Percentiles rank a stretch among this genome's conserved stretches.
These are phyloP conservation scores for Xylariales sp. DNA, from an alignment of 2,329 filamentous ascomycete species.

Conservation along the genomic window DNA sequence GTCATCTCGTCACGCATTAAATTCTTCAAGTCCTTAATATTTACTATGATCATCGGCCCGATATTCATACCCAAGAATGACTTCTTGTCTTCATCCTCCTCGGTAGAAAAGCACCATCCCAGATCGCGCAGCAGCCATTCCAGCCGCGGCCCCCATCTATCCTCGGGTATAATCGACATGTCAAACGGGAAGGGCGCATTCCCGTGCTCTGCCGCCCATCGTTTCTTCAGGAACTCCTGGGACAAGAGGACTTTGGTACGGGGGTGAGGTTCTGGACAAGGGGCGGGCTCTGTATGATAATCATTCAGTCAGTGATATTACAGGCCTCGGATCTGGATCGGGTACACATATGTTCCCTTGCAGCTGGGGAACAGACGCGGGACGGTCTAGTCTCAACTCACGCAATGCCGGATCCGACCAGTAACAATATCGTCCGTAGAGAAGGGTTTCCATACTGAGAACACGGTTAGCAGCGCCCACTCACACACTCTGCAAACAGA, in stretches of 20 bases:
- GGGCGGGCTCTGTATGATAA: slow-evolving; percentile 6
- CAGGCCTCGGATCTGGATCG: neutral
- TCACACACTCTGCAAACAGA: neutral
- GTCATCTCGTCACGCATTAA: slow-evolving; percentile 15
- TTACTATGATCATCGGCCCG: neutral
- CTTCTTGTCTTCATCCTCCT: no score
- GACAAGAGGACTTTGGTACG: slow-evolving; percentile 27
- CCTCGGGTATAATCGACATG: neutral
- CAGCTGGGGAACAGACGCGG: neutral
- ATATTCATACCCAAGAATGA: no score
- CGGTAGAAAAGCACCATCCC: slow-evolving; percentile 1
- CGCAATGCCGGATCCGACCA: slow-evolving; percentile 1
- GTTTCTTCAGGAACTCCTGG: neutral
- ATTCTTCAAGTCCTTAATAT: neutral
- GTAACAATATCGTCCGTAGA: slow-evolving; percentile 18
- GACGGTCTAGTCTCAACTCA: slow-evolving; percentile 7
- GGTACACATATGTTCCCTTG: no score
- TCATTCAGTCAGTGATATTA: slow-evolving; percentile 9
- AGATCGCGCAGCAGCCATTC: neutral
- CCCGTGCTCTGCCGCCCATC: neutral
- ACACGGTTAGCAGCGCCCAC: slow-evolving; percentile 16
- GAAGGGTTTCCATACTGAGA: slow-evolving; percentile 28
- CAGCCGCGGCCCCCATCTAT: neutral
- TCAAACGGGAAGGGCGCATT: neutral
- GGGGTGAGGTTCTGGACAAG: neutral